Evolutionary conservation across 192 early-diverging fungal genomes (phyloP), one percentile per base, ranked within the genome.

Genomic region (Umbelopsis sp.): DNA sequence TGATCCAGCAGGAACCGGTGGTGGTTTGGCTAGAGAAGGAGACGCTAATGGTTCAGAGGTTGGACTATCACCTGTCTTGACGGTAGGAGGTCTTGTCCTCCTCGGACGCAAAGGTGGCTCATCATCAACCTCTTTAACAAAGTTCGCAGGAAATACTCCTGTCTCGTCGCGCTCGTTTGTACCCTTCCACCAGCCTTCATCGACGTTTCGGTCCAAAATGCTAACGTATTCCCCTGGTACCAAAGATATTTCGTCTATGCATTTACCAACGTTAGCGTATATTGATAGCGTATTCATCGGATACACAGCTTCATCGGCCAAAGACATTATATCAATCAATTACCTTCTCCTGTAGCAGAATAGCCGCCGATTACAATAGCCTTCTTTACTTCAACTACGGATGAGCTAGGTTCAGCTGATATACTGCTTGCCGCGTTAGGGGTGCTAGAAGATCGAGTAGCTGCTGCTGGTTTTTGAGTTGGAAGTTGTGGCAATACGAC

Each of bases 161-260:
- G 24, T 45, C 8, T 79, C 68, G 7, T 82, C 83, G 29, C 77
- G 65, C 43, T 88, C 85, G 45, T 86, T 83, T 47, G 56, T 80
- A 32, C 86, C 86, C 59, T 70, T 72, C 82, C 81, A 85, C 86
- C 86, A 88, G 12, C 83, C 86, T 26, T 81, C 83, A 56, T 88
- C 86, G 2, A 56, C 81, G 43, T 76, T 68, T 51, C 78, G 75
- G 65, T 85, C 83, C 5, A 84, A 69, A 34, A 88, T 80, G 3
- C 77, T 70, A 16, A 88, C 67, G 29, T 77, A 74, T 53, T 80
- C 75, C 14, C 83, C 84, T 26, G 79, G 72, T 6, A 71, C 45
- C 10, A 88, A 44, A 17, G 70, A 53, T 43, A 88, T 74, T 69
- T 88, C 86, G 45, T 86, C 86, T 86, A 41, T 21, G 29, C 41